These are phyloP conservation scores for Diaporthe eres DNA, from an alignment of 2,329 filamentous ascomycete species.

Conservation along the genomic window DNA sequence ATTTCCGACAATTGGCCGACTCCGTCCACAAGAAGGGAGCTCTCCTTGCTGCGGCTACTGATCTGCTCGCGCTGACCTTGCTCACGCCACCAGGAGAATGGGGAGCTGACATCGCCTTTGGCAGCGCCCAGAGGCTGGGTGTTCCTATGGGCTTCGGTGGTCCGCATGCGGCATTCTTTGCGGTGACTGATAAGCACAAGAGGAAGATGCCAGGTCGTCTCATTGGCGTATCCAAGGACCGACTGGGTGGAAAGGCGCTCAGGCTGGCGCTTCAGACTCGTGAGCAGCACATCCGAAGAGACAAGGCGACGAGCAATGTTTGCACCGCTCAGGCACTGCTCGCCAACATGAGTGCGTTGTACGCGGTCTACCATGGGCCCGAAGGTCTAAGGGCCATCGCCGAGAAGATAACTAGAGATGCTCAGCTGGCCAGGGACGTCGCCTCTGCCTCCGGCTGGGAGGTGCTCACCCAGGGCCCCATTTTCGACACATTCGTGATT, in stretches of 20 bases:
- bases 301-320: conserved; percentile 98
- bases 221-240: conserved; percentile 92
- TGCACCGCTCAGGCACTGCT: conserved; percentile 95
- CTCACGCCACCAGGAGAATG: conserved; percentile 93
- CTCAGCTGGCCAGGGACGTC: conserved; percentile 67
- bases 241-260: conserved; percentile 84
- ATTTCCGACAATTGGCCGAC: conserved; percentile 82
- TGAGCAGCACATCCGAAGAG: conserved; percentile 95
- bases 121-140: conserved; percentile 91
- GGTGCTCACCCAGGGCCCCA: conserved; percentile 41
- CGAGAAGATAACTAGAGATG: conserved; percentile 79
- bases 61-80: conserved; percentile 87
- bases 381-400: conserved; percentile 87
- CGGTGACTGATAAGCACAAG: conserved; percentile 91
- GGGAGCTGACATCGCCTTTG: conserved; percentile 95
- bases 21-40: conserved; percentile 83
- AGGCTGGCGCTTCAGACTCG: conserved; percentile 90
- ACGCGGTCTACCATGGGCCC: conserved; percentile 94
- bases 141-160: conserved; percentile 94
- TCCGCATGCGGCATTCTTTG: conserved; percentile 97
- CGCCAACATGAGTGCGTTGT: conserved; percentile 96
- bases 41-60: conserved; percentile 89
- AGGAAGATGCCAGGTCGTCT: conserved; percentile 93
- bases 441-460: conserved; percentile 38
- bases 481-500: conserved; percentile 88